Evolutionary conservation across 2,329 filamentous ascomycete species (phyloP).

Genomic region (Clarireedia hainanense): DNA sequence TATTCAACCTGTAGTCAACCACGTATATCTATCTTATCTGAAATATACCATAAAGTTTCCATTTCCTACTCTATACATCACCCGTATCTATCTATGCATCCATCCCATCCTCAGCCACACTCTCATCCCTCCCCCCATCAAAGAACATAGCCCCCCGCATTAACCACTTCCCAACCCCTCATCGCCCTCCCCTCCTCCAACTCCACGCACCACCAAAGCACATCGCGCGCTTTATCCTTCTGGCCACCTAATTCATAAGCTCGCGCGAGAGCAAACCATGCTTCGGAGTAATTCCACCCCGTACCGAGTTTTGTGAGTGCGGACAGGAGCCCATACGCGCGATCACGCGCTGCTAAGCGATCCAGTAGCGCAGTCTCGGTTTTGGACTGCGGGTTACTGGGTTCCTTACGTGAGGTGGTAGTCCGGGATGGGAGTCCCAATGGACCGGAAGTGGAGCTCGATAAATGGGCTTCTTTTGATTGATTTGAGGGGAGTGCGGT

Average conservation of each 20-base stretch:
- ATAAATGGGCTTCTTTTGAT: slow-evolving; percentile 9
- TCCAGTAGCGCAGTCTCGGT: slow-evolving; percentile 37
- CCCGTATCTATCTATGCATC: background rate
- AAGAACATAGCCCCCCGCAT: slow-evolving; percentile 42
- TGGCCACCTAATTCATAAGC: slow-evolving; percentile 85
- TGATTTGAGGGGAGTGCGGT: slow-evolving; percentile 10
- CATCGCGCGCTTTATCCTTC: slow-evolving; percentile 79
- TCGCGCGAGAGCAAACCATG: slow-evolving; percentile 82
- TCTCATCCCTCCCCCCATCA: background rate
- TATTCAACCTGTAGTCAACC: no score
- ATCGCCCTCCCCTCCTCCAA: slow-evolving; percentile 79
- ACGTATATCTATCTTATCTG: no score
- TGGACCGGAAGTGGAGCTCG: slow-evolving; percentile 17
- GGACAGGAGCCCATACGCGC: slow-evolving; percentile 77
- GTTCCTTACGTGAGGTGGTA: slow-evolving; percentile 6
- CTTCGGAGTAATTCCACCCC: slow-evolving; percentile 88
- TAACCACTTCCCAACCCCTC: slow-evolving; percentile 67
- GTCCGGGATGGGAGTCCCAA: slow-evolving; percentile 24
- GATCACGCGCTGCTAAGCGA: slow-evolving; percentile 80
- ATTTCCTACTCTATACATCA: background rate
- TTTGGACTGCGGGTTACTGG: slow-evolving; percentile 9
- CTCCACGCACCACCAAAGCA: slow-evolving; percentile 96
- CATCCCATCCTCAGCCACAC: background rate
- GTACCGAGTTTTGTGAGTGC: slow-evolving; percentile 75
- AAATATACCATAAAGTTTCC: no score